Evolutionary conservation across 2,329 filamentous ascomycete genomes (phyloP).

Genomic region (Chaetothyriales sp.): DNA sequence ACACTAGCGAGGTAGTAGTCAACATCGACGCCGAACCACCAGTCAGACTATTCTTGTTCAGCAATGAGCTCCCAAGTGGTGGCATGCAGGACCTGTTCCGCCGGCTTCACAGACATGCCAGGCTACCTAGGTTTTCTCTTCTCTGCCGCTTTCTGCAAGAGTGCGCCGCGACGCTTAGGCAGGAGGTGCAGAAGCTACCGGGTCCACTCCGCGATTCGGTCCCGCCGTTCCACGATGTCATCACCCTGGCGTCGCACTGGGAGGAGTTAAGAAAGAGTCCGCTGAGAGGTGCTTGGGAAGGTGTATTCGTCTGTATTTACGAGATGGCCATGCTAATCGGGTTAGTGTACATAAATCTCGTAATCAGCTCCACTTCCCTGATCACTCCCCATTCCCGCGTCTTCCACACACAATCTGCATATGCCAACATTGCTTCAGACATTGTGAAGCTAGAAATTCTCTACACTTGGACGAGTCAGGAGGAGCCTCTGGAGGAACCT

Average conservation of each 20-base stretch:
- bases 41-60: slow-evolving; percentile 28
- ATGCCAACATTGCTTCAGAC: too few species aligned
- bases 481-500: slow-evolving; percentile 6
- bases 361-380: neutral
- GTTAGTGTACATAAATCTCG: slow-evolving; percentile 22
- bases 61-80: slow-evolving; percentile 36
- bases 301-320: slow-evolving; percentile 27
- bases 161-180: slow-evolving; percentile 26
- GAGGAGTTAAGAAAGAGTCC: slow-evolving; percentile 23
- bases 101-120: slow-evolving; percentile 28
- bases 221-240: slow-evolving; percentile 14
- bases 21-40: too few species aligned
- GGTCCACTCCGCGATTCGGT: slow-evolving; percentile 10
- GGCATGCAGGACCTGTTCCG: slow-evolving; percentile 31
- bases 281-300: slow-evolving; percentile 32
- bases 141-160: slow-evolving; percentile 32
- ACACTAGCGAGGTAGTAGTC: too few species aligned
- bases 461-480: too few species aligned
- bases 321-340: slow-evolving; percentile 33
- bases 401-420: neutral
- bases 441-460: too few species aligned
- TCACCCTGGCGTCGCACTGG: slow-evolving; percentile 6
- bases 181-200: slow-evolving; percentile 25
- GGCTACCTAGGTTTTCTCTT: slow-evolving; percentile 16
- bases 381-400: neutral